Conservation (phyloP, 2,329 filamentous ascomycete genomes). For the Beauveria asiatica region DNA sequence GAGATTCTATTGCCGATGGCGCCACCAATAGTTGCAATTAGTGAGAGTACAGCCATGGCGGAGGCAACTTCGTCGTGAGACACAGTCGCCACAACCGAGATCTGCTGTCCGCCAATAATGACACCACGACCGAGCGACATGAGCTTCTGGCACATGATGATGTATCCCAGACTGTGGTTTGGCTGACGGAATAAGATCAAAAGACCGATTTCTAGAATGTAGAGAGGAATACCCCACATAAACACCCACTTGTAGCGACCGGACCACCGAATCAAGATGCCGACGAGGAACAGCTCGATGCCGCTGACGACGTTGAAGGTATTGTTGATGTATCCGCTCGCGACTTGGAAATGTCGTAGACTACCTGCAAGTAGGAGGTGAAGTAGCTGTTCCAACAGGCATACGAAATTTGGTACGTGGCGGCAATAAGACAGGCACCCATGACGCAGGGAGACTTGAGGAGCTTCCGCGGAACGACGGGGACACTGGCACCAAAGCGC, state of each 20-base stretch:
- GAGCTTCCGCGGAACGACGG: constrained; percentile 36
- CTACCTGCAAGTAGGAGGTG: constrained; percentile 32
- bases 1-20: constrained; percentile 25
- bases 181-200: constrained; percentile 29
- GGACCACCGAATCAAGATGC: constrained; percentile 26
- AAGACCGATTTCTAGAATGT: constrained; percentile 20
- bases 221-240: constrained; percentile 24
- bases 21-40: constrained; percentile 24
- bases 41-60: constrained; percentile 24
- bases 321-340: constrained; percentile 25
- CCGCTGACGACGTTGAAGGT: constrained; percentile 28
- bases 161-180: constrained; percentile 23
- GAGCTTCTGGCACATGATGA: constrained; percentile 31
- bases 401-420: constrained; percentile 21
- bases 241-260: constrained; percentile 25
- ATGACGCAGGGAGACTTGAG: constrained; percentile 21
- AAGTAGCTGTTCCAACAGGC: constrained; percentile 32
- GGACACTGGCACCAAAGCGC: constrained; percentile 36
- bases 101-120: constrained; percentile 22
- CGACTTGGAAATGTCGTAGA: constrained; percentile 22
- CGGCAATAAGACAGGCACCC: constrained; percentile 18
- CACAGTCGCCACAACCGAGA: constrained; percentile 25
- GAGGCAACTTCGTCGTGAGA: constrained; percentile 26
- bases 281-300: constrained; percentile 31
- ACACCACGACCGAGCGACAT: constrained; percentile 22